Conservation (phyloP, 2,329 filamentous ascomycete genomes). For the Aspergillus novoparasiticus region DNA sequence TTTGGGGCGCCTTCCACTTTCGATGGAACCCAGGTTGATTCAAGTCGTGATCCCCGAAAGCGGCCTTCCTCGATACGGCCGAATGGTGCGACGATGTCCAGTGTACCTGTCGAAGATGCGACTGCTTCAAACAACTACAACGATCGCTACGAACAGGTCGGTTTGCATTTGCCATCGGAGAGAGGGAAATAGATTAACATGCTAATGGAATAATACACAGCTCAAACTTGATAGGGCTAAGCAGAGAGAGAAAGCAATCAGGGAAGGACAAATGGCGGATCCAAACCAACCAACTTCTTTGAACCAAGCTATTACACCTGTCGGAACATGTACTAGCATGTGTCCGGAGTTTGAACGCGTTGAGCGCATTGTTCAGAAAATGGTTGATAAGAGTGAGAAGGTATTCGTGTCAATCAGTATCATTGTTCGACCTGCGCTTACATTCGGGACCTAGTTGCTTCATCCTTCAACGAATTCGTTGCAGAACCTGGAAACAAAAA, state of each 20-base stretch:
- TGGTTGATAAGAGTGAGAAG: slow-evolving; percentile 63
- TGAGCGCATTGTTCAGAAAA: slow-evolving; percentile 63
- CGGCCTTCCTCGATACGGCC: slow-evolving; percentile 8
- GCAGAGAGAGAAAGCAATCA: slow-evolving; percentile 55
- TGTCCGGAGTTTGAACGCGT: slow-evolving; percentile 66
- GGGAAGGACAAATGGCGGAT: slow-evolving; percentile 57
- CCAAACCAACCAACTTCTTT: slow-evolving; percentile 63
- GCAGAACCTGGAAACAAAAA: slow-evolving; percentile 45
- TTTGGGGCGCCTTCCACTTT: slow-evolving; percentile 20
- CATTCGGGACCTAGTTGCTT: slow-evolving; percentile 29
- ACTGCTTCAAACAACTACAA: slow-evolving; percentile 30
- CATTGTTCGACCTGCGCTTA: slow-evolving; percentile 12
- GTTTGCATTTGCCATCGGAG: slow-evolving; percentile 9
- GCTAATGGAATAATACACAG: slow-evolving; percentile 29
- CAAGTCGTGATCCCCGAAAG: slow-evolving; percentile 20
- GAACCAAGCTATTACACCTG: slow-evolving; percentile 62
- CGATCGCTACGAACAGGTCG: slow-evolving; percentile 42
- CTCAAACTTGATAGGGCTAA: slow-evolving; percentile 54
- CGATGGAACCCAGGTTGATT: slow-evolving; percentile 17
- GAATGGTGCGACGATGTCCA: slow-evolving; percentile 12
- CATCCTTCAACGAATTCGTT: slow-evolving; percentile 37
- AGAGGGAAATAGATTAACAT: neutral
- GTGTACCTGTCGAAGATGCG: slow-evolving; percentile 27
- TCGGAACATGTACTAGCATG: slow-evolving; percentile 65
- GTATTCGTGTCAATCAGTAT: slow-evolving; percentile 1